A percentile compares a stretch with the other conserved stretches of the same genome.
These are phyloP conservation scores for Boletus pseudo-olivaceus DNA, from an alignment of 768 basidiomycete genomes.

Conservation along the genomic window DNA sequence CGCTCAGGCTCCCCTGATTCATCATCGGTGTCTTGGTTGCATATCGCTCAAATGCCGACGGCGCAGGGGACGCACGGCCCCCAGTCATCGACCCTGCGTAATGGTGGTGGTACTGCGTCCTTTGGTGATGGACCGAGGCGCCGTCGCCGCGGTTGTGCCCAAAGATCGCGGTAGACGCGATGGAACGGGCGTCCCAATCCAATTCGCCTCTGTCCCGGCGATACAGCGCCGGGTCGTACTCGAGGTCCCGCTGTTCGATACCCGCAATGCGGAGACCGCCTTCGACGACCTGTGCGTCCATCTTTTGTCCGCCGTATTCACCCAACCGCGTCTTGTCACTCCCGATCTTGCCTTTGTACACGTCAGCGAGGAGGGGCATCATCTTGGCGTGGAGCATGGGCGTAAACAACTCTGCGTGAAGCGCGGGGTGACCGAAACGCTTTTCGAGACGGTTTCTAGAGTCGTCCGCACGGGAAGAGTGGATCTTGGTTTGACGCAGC, in stretches of 20 bases:
- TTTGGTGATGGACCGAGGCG: conserved; percentile 39
- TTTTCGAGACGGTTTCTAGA: conserved; percentile 74
- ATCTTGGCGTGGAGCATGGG: conserved; percentile 85
- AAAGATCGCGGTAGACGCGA: conserved; percentile 58
- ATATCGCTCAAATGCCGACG: conserved; percentile 56
- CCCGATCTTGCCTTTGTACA: conserved; percentile 71
- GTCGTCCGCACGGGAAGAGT: conserved; percentile 74
- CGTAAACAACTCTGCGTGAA: conserved; percentile 82
- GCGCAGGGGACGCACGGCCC: conserved; percentile 38
- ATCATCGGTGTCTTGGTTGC: conserved; percentile 45
- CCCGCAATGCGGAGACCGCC: conserved; percentile 83
- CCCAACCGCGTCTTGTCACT: conserved; percentile 61
- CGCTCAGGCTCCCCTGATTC: conserved; percentile 27
- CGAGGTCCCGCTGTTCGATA: conserved; percentile 74
- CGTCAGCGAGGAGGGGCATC: conserved; percentile 72
- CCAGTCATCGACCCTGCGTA: conserved; percentile 33
- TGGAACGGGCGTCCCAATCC: conserved; percentile 83
- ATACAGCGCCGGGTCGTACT: conserved; percentile 79
- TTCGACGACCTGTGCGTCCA: conserved; percentile 70
- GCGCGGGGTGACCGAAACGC: conserved; percentile 92
- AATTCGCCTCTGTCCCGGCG: conserved; percentile 78
- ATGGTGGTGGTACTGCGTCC: conserved; percentile 31
- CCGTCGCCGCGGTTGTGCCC: conserved; percentile 35
- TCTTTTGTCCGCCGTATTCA: conserved; percentile 75
- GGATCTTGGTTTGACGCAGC: conserved; percentile 65